Percentiles rank a stretch among this genome's conserved stretches.
These are phyloP conservation scores for Mycena vitilis DNA, from an alignment of 768 basidiomycete species.

Conservation along the genomic window DNA sequence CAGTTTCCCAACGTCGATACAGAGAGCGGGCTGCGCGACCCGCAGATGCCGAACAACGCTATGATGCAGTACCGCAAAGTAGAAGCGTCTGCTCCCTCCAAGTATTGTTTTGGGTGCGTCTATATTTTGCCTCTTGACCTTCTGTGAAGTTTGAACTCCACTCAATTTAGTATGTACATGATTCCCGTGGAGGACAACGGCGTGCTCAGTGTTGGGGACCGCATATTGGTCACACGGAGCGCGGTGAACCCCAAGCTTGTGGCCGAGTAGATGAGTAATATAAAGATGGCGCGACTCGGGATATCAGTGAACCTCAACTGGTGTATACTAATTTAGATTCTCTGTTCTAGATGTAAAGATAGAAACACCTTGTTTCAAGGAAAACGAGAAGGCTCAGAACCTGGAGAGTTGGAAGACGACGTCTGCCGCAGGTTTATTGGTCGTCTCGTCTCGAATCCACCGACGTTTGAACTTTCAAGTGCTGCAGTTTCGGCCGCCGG, in stretches of 20 bases:
- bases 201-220: conserved; percentile 31
- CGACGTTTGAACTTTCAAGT: too few relatives aligned
- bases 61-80: conserved; percentile 39
- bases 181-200: conserved; percentile 29
- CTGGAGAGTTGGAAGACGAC: too few relatives aligned
- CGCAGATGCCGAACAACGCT: conserved; percentile 35
- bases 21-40: conserved; percentile 29
- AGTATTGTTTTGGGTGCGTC: conserved; percentile 35
- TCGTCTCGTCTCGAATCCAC: too few relatives aligned
- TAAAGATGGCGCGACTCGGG: too few relatives aligned
- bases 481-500: too few relatives aligned
- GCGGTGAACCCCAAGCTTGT: conserved; percentile 28
- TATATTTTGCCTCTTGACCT: not conserved
- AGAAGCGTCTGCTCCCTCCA: conserved; percentile 18
- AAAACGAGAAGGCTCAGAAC: too few relatives aligned
- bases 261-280: not conserved
- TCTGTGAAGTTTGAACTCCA: not conserved
- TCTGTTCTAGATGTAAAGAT: too few relatives aligned
- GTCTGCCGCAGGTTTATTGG: too few relatives aligned
- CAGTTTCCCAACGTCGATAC: conserved; percentile 38
- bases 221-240: conserved; percentile 28
- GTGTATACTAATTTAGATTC: too few relatives aligned
- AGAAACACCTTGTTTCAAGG: too few relatives aligned
- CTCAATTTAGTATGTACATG: conserved; percentile 32
- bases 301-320: too few relatives aligned